Evolutionary conservation across 176 grass and related monocot genomes (phyloP).

Genomic region (Tillandsia leiboldiana): DNA sequence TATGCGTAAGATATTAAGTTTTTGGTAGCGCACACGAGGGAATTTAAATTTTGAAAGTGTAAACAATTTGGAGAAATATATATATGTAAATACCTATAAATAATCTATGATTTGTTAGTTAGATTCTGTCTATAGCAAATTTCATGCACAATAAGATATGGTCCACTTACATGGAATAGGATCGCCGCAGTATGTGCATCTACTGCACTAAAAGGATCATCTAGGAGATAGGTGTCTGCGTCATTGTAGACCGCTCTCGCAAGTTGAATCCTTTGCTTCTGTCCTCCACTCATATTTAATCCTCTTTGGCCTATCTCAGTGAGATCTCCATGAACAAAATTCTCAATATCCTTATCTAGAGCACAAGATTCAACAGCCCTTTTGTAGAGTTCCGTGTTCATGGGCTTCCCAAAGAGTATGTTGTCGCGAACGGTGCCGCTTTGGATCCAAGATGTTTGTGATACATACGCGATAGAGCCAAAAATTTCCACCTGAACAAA

Average conservation of each 20-base stretch:
- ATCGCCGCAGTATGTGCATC: slow-evolving; percentile 62
- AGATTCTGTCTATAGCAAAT: neutral
- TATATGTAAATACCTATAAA: too few species aligned
- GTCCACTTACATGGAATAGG: slow-evolving; percentile 52
- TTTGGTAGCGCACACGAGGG: too few species aligned
- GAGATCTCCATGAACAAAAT: slow-evolving; percentile 46
- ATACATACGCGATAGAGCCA: slow-evolving; percentile 49
- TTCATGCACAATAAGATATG: neutral
- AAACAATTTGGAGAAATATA: too few species aligned
- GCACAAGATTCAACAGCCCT: slow-evolving; percentile 54
- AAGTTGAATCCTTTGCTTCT: slow-evolving; percentile 80
- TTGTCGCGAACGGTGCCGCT: slow-evolving; percentile 63
- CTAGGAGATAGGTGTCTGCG: slow-evolving; percentile 54
- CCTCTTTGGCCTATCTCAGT: slow-evolving; percentile 67
- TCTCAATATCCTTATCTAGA: slow-evolving; percentile 68
- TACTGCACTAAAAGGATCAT: slow-evolving; percentile 76
- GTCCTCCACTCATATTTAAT: slow-evolving; percentile 77
- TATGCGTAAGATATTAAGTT: too few species aligned
- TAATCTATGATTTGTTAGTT: too few species aligned
- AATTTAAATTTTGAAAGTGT: too few species aligned
- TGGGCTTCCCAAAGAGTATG: slow-evolving; percentile 64
- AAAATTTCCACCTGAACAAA: slow-evolving; percentile 38
- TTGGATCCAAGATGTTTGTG: slow-evolving; percentile 77
- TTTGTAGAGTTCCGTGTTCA: slow-evolving; percentile 41
- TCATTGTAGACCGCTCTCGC: slow-evolving; percentile 55